Evolutionary conservation across 106 monocot genomes (phyloP).

Genomic region (Vanilla planifolia): DNA sequence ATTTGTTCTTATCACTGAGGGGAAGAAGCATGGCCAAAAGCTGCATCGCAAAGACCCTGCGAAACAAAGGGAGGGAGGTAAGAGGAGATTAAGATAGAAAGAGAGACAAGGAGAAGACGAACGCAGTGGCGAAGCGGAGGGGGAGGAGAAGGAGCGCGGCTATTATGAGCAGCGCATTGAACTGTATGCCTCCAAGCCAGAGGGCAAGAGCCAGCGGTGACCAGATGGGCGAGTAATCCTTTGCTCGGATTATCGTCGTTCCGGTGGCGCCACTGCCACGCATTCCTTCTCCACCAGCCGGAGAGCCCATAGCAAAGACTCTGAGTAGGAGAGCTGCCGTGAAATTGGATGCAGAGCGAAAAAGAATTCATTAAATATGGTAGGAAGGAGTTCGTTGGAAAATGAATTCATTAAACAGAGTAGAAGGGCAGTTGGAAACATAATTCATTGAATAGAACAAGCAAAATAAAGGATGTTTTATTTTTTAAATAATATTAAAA

Average conservation of each 20-base stretch:
- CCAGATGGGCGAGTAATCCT: constrained; percentile 1
- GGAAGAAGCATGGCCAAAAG: constrained; percentile 46
- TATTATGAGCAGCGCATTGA: neutral
- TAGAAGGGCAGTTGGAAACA: too few relatives aligned
- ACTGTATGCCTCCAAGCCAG: neutral
- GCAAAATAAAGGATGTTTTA: too few relatives aligned
- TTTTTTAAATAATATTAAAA: too few relatives aligned
- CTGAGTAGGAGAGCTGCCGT: too few relatives aligned
- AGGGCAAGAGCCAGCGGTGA: neutral
- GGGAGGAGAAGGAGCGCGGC: constrained; percentile 27
- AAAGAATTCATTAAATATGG: too few relatives aligned
- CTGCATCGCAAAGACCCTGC: constrained; percentile 46
- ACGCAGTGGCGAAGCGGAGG: constrained; percentile 27
- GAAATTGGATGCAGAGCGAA: too few relatives aligned
- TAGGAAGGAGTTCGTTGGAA: too few relatives aligned
- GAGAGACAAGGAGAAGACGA: constrained; percentile 11
- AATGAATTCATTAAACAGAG: too few relatives aligned
- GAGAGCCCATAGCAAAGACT: too few relatives aligned
- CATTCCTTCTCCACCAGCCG: too few relatives aligned
- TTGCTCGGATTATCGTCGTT: neutral
- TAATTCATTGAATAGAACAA: too few relatives aligned
- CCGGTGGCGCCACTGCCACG: too few relatives aligned
- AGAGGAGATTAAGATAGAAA: neutral
- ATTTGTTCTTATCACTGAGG: constrained; percentile 32
- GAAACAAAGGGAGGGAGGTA: neutral